Base-by-base conservation (phyloP, 1,284 basidiomycete species). In the Erythrobasidium hasegawianum region DNA sequence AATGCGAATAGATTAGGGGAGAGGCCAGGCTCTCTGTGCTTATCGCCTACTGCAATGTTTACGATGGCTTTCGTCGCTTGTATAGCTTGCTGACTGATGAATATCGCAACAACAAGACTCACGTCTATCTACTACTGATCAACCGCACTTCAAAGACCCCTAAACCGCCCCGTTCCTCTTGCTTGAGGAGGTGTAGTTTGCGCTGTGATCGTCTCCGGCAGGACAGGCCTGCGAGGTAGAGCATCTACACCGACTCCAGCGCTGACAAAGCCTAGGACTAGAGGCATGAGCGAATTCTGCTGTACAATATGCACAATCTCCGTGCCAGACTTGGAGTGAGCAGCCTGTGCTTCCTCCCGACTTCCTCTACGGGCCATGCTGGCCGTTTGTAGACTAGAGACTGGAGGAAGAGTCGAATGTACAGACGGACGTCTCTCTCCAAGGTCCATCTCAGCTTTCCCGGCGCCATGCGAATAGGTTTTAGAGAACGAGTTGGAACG, bases 201-300 rank as follows among this genome's bases (percentile, higher is more conserved):
- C 20, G 45, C 18, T 10, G 33, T 26, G 16, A 45, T 11, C 29
- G 22, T 13, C n/a, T 33, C n/a, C 10, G 62, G 62, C 22, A 57
- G 29, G 3, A 65, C 33, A 49, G 62, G 62, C 47, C 58, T 49
- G 16, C 62, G 40, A n/a, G 62, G 62, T 43, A 65, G 43, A n/a
- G 62, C 62, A 53, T 65, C 62, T 4, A 65, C 22, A 1, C 64
- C 64, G 2, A 59, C 54, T 10, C 64, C 64, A 18, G 64, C 61
- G 3, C 55, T 53, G 27, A 76, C 69, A 53, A 75, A 76, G 7
- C 73, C 69, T n/a, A 78, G 71, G 11, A 78, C 74, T 11, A 76
- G 68, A 2, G 79, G 78, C 22, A 80, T 68, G 13, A 79, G 70
- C 29, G 76, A 78, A 69, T 80, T 80, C 60, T 80, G 78, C 67